These are phyloP conservation scores for Phytomonas francai DNA, from an alignment of 208 protist species.

Conservation along the genomic window DNA sequence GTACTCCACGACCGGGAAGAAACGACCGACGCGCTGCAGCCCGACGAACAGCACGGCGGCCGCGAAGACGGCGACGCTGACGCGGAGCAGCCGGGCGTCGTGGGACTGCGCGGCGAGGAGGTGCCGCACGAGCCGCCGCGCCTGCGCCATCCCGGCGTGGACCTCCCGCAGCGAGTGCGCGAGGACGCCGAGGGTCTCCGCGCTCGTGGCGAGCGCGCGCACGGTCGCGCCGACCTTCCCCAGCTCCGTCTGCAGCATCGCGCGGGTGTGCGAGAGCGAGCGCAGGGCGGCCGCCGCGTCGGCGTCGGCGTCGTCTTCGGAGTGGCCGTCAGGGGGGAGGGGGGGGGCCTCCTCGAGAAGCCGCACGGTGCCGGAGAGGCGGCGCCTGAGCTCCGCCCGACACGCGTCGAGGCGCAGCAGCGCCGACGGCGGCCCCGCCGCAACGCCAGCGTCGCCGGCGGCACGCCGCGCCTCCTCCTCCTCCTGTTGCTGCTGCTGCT, in stretches of 20 bases:
- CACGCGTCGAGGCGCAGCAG: conserved; percentile 23
- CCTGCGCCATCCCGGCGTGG: conserved; percentile 48
- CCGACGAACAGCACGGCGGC: conserved; percentile 54
- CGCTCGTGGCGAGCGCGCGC: conserved; percentile 33
- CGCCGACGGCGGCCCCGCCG: not conserved
- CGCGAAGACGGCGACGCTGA: conserved; percentile 51
- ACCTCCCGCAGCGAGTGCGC: conserved; percentile 57
- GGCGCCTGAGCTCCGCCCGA: conserved; percentile 33
- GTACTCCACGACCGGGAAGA: conserved; percentile 54
- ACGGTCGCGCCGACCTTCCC: conserved; percentile 68
- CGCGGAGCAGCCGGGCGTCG: conserved; percentile 54
- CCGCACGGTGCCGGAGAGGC: conserved; percentile 31
- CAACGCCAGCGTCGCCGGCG: not conserved
- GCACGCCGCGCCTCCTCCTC: too few species aligned
- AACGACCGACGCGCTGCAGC: conserved; percentile 55
- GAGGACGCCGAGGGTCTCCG: conserved; percentile 35
- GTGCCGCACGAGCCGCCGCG: conserved; percentile 40
- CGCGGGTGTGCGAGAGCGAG: conserved; percentile 65
- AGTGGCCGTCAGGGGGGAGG: not conserved
- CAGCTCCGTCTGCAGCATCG: conserved; percentile 61
- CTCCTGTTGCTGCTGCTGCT: conserved; percentile 12
- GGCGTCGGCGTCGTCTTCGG: conserved; percentile 11
- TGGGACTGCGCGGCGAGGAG: conserved; percentile 51
- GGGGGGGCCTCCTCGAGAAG: conserved; percentile 21
- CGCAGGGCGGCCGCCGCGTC: conserved; percentile 48